Base-by-base conservation (phyloP, 441 rosid species). In the Adansonia madagascariensis region DNA sequence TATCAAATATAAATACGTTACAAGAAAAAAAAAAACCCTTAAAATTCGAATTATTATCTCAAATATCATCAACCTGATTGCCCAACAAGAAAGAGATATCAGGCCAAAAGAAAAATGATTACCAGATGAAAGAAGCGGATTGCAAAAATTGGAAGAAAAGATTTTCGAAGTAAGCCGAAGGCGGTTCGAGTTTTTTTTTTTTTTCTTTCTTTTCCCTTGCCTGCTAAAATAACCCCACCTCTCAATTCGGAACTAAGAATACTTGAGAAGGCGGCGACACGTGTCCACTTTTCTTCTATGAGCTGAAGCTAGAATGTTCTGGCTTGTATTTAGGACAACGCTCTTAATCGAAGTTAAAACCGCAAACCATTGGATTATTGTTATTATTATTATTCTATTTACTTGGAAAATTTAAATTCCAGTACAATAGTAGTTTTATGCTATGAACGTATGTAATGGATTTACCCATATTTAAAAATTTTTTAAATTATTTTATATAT, bases 221-320 rank as follows among this genome's bases (percentile, higher is more conserved):
- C 41, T 35, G 41, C 41, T 35, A 35, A 35, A 2, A 35, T 35
- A 4, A 35, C 67, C 4, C 17, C 5, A 2, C 5, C 39, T 1
- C 0, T 7, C 4, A 22, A 11, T 24, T 27, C 2, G 67, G 22
- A 14, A 0, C 1, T 1, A 22, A 46, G 65, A 43, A 71, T 8
- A 11, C 15, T 20, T 6, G 56, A 65, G 79, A 66, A 75, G 14
- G 75, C 12, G 10, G 75, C 12, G 85, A 80, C 79, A 78, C 83
- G 81, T 83, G 1, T 3, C 60, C 46, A 0, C 15, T 12, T 10
- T 53, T 67, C 79, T 59, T 22, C 71, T 0, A 0, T 3, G 3
- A 6, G 39, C 75, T 77, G 74, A 78, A 12, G 12, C 81, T 74
- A 77, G 85, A 83, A 83, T 66, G 67, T 83, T 77, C 83, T 59